Percentiles rank a stretch among this genome's conserved stretches.
These are phyloP conservation scores for Pseudogymnoascus sp. DNA, from an alignment of 2,329 filamentous ascomycete species.

Conservation along the genomic window DNA sequence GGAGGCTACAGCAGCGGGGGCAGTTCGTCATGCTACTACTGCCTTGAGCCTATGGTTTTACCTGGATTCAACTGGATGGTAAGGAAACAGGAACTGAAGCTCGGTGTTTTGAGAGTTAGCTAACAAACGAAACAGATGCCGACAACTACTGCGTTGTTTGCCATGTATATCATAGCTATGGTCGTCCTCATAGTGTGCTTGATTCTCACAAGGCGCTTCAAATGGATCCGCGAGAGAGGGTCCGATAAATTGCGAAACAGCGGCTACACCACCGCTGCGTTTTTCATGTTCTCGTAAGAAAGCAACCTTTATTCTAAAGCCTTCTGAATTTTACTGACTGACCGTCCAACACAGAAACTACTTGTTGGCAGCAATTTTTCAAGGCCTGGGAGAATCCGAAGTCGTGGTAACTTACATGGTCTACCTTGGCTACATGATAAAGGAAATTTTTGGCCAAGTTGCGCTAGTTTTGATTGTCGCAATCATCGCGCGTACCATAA, in stretches of 20 bases:
- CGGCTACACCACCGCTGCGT: neutral
- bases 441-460: neutral
- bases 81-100: neutral
- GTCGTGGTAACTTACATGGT: neutral
- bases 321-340: neutral
- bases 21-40: neutral
- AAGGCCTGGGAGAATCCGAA: neutral
- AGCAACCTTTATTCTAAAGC: neutral
- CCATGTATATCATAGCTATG: neutral
- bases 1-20: neutral
- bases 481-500: neutral
- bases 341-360: neutral
- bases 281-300: neutral
- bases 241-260: neutral
- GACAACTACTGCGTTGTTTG: neutral
- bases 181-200: neutral
- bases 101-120: neutral
- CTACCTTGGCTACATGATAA: neutral
- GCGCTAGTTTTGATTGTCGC: neutral
- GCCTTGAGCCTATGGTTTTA: neutral
- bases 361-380: neutral
- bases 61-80: neutral
- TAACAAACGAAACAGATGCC: neutral
- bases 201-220: neutral
- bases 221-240: constrained; percentile 1